Base-by-base conservation (phyloP, 140 eudicot species). In the Senecio squalidus region DNA sequence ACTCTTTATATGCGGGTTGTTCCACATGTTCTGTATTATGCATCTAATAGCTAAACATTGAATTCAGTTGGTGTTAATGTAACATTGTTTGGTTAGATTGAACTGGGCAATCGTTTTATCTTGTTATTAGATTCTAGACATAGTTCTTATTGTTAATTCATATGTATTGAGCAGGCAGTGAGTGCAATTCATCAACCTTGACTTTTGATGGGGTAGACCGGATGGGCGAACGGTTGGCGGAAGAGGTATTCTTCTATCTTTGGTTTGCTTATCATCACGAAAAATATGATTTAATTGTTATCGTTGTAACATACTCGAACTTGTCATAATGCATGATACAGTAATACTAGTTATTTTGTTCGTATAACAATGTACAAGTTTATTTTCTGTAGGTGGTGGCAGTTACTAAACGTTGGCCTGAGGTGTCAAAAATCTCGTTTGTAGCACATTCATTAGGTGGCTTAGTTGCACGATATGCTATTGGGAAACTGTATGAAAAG, bases 381-480 rank as follows among this genome's bases (percentile, higher is more conserved):
- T 40, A 23, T 66, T 22, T 69, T 52, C 60, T 74, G 74, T 78
- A 89, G 97, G 97, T 89, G 41, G 30, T 74, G 60, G 72, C 63
- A 39, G 93, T 89, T 53, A 56, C 85, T 22, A 75, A 70, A 44
- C 78, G 66, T n/a, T 79, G 89, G 97, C 92, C 84, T 46, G 86
- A 65, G 13, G 70, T 82, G 51, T 61, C 71, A 55, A 89, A 89
- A 62, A 89, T 89, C 62, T 89, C 97, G 18, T 85, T 89, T 60
- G 88, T 89, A 55, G 88, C 97, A 17, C 97, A 89, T 66, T 89
- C 97, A 44, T 75, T 89, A 67, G 97, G 97, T 29, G 97, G 97
- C 33, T 82, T 89, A 77, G 95, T 89, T 54, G 92, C 95, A 23
- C 73, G 95, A 34, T 85, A 79, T 74, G 97, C 95, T 53, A 63